Conservation (phyloP, 768 basidiomycete genomes). For the Rhodosporidiobolus odoratus region DNA sequence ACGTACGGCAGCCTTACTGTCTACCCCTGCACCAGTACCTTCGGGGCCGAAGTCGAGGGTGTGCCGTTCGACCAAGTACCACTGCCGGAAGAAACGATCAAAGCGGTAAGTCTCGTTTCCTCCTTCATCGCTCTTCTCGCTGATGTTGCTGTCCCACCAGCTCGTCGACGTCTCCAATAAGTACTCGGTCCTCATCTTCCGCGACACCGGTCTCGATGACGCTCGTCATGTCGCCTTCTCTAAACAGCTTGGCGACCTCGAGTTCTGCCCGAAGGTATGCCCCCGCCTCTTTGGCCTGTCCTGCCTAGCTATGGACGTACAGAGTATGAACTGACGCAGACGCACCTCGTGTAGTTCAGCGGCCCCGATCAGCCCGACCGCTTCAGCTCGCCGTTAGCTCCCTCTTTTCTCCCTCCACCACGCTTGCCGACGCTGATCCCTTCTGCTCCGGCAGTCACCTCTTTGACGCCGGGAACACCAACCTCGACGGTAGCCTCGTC, state of each 20-base stretch:
- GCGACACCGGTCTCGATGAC: conserved; percentile 45
- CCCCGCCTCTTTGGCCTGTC: not conserved
- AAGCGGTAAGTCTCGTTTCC: conserved; percentile 22
- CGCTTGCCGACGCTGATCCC: not conserved
- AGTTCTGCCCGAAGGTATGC: conserved; percentile 22
- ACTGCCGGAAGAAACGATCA: conserved; percentile 38
- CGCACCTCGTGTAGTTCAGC: conserved; percentile 36
- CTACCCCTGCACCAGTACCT: not conserved
- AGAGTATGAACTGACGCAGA: no score
- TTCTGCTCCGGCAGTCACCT: conserved; percentile 21
- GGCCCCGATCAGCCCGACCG: conserved; percentile 38
- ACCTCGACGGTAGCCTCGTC: conserved; percentile 38
- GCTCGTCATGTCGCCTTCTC: conserved; percentile 41
- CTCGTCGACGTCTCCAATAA: conserved; percentile 24
- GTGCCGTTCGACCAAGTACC: conserved; percentile 43
- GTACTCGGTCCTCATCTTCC: conserved; percentile 45
- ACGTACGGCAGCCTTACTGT: not conserved
- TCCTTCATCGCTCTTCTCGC: not conserved
- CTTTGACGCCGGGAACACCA: conserved; percentile 44
- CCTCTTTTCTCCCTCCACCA: not conserved
- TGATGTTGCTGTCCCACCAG: not conserved
- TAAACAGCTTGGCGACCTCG: conserved; percentile 42
- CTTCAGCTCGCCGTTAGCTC: conserved; percentile 31
- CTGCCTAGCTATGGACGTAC: not conserved
- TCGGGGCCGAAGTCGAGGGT: conserved; percentile 41